Conservation (phyloP, 2,329 filamentous ascomycete genomes). For the Truncatella angustata region DNA sequence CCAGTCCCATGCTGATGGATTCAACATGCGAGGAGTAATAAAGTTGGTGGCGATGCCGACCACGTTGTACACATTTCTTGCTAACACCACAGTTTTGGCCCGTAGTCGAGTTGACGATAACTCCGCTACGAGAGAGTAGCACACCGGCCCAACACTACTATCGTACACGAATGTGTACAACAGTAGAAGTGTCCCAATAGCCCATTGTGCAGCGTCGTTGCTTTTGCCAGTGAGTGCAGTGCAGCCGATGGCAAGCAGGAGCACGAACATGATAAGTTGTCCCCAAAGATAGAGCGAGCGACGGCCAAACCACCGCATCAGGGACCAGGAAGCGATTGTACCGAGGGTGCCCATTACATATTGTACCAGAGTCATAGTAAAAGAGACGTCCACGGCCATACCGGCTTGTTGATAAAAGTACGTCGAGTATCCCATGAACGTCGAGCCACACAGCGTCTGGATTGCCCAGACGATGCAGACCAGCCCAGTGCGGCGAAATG, state of each 20-base stretch:
- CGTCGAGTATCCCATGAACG: constrained; percentile 25
- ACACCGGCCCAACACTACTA: constrained; percentile 39
- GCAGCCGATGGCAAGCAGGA: constrained; percentile 33
- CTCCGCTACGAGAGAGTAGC: constrained; percentile 41
- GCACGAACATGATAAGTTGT: constrained; percentile 30
- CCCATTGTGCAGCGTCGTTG: constrained; percentile 15
- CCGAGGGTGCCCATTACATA: constrained; percentile 33
- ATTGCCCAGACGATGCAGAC: constrained; percentile 23
- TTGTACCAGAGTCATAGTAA: constrained; percentile 26
- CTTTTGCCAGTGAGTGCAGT: constrained; percentile 22
- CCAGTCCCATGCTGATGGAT: constrained; percentile 35
- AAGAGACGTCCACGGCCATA: constrained; percentile 18
- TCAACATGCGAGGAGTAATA: constrained; percentile 30
- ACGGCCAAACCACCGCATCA: constrained; percentile 31
- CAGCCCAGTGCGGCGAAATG: constrained; percentile 30
- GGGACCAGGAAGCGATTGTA: constrained; percentile 34
- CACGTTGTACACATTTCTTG: constrained; percentile 34
- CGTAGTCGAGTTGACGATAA: constrained; percentile 36
- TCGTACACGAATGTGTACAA: constrained; percentile 39
- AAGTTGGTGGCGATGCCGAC: constrained; percentile 32
- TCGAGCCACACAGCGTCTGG: constrained; percentile 16
- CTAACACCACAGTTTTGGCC: constrained; percentile 18
- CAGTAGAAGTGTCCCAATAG: constrained; percentile 35
- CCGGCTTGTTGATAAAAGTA: constrained; percentile 29
- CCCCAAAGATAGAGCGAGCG: constrained; percentile 33